These are phyloP conservation scores for Linnemannia schmuckeri DNA, from an alignment of 192 early-diverging fungal genomes.

Conservation along the genomic window DNA sequence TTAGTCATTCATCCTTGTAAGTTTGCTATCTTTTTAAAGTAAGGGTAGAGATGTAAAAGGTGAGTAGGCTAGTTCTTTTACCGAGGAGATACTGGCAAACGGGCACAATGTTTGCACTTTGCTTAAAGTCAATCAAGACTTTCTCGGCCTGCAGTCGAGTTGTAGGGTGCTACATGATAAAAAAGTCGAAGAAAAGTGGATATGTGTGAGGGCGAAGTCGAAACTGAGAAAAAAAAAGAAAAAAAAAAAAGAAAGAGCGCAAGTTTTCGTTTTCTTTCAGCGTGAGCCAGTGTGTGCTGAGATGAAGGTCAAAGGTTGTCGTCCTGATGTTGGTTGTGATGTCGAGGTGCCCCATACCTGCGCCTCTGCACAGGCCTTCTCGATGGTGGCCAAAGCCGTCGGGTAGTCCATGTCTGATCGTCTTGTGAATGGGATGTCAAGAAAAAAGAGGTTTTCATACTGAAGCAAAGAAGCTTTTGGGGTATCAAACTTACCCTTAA, in stretches of 20 bases:
- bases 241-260: neutral
- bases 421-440: constrained; percentile 10
- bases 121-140: constrained; percentile 64
- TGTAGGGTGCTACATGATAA: constrained; percentile 58
- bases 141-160: constrained; percentile 66
- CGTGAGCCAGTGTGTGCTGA: neutral
- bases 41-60: neutral
- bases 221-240: neutral
- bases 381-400: constrained; percentile 57
- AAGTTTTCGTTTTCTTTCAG: neutral
- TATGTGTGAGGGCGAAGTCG: constrained; percentile 12
- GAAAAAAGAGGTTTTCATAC: neutral
- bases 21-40: neutral
- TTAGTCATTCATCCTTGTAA: neutral
- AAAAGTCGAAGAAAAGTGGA: constrained; percentile 1
- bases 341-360: constrained; percentile 47
- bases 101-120: constrained; percentile 67
- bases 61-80: constrained; percentile 15
- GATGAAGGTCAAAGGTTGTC: neutral
- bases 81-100: constrained; percentile 74
- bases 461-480: neutral
- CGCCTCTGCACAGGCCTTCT: constrained; percentile 67
- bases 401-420: constrained; percentile 58
- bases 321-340: neutral
- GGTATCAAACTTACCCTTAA: neutral